phyloP scores from a whole-genome alignment of 139 green algal species.

The Desmodesmus armatus region DNA sequence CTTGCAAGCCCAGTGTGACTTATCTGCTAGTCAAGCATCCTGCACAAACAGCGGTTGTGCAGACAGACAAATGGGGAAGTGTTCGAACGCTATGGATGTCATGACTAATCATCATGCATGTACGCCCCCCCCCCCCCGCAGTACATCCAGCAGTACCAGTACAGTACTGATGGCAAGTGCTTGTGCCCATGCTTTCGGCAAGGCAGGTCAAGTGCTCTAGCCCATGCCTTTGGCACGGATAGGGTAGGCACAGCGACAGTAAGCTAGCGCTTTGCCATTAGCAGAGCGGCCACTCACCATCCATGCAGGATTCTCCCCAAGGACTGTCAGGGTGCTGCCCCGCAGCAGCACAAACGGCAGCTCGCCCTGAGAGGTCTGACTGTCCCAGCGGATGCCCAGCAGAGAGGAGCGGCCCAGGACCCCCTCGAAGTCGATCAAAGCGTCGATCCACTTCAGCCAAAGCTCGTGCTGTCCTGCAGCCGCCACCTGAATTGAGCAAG shows the following conservation, averaged over 20 bases:
- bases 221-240: too few relatives aligned
- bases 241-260: too few relatives aligned
- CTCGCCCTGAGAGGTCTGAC: background rate
- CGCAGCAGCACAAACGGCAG: constrained; percentile 34
- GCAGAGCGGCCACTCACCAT: constrained; percentile 18
- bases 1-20: constrained; percentile 12
- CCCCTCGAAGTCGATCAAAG: constrained; percentile 30
- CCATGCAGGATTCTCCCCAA: constrained; percentile 32
- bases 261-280: background rate
- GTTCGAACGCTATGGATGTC: background rate
- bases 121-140: too few relatives aligned
- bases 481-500: too few relatives aligned
- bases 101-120: background rate
- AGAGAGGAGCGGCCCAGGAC: constrained; percentile 21
- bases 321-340: constrained; percentile 32
- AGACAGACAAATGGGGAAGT: background rate
- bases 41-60: background rate
- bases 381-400: constrained; percentile 37
- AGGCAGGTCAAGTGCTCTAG: too few relatives aligned
- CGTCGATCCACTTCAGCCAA: constrained; percentile 39
- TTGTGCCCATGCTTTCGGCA: too few relatives aligned
- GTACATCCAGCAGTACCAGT: too few relatives aligned
- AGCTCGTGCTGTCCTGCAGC: constrained; percentile 6
- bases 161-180: too few relatives aligned
- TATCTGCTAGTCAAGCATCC: constrained; percentile 38